These are phyloP conservation scores for Amylocystis lapponica DNA, from an alignment of 768 basidiomycete genomes.

Conservation along the genomic window DNA sequence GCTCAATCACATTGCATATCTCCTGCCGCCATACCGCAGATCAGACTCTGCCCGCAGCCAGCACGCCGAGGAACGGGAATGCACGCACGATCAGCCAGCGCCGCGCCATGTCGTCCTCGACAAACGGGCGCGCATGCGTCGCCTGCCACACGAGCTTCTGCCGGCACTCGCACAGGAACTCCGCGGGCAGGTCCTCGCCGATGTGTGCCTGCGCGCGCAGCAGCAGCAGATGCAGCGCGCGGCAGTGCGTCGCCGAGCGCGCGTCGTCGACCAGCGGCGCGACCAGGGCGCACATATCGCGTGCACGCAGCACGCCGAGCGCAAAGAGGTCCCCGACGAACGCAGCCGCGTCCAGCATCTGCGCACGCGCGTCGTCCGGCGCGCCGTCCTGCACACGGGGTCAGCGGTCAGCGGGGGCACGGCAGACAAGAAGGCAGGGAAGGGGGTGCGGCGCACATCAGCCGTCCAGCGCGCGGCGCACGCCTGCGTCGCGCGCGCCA, in stretches of 20 bases:
- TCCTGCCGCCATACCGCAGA: background rate
- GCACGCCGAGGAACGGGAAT: background rate
- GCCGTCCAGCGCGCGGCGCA: background rate
- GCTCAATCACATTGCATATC: slow-evolving; percentile 7
- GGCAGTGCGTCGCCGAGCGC: slow-evolving; percentile 5
- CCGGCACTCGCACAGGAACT: background rate
- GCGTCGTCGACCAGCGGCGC: background rate
- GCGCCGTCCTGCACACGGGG: too few species aligned
- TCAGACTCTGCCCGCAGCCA: background rate
- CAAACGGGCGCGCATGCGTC: background rate
- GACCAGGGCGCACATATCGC: background rate
- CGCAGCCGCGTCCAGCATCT: slow-evolving; percentile 3
- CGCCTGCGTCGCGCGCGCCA: background rate
- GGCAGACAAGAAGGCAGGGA: too few species aligned
- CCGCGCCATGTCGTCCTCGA: background rate
- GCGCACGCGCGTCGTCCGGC: background rate
- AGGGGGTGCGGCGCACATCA: too few species aligned
- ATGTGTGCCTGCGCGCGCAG: slow-evolving; percentile 1
- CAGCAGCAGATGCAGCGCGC: slow-evolving; percentile 7
- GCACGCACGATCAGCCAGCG: slow-evolving; percentile 5
- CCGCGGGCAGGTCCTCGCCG: background rate
- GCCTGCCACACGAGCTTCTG: background rate
- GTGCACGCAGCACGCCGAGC: slow-evolving; percentile 1
- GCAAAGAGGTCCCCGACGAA: slow-evolving; percentile 8
- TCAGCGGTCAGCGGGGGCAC: too few species aligned